Evolutionary conservation across 352 stramenopile genomes (phyloP), one percentile per base, ranked within the genome.

Genomic region (Phytopythium vexans): DNA sequence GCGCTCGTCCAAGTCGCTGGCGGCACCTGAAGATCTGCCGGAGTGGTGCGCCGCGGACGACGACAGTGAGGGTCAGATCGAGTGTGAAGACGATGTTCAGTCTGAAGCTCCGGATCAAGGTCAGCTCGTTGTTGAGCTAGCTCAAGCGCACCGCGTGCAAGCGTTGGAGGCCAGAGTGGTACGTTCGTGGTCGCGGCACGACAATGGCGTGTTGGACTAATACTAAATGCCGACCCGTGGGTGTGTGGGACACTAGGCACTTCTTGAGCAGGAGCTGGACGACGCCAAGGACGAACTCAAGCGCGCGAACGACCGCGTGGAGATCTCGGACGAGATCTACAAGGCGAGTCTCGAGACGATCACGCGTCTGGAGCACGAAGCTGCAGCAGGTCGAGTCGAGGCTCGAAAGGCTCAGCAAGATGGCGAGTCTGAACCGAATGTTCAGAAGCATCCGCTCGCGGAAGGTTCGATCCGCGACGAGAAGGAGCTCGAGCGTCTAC

Each of bases 271-370:
- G 21, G 66, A 84, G 36, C 44, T 50, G 31, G 31, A 32, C 21
- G 44, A 27, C 31, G 31, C n/a, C n/a, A n/a, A n/a, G n/a, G n/a
- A n/a, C n/a, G n/a, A n/a, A n/a, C 68, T 86, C 1, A 74, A 72
- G 41, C 55, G 50, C 6, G 69, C 76, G 6, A 50, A 64, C 4
- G 64, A 69, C 16, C 64, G 74, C 21, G 62, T 79, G 8, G 56
- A 78, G 37, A 79, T 84, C 31, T 68, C 73, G 0, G 67, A 74
- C 4, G 76, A 82, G 54, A 82, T 87, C 34, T 79, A 84, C 54
- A 87, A 84, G 54, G 76, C 76, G n/a, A 84, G 69, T 48, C 50
- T 87, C 27, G 76, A 87, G 61, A 77, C 71, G 3, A 87, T 87
- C 44, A 68, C 66, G 8, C 65, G 76, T 12, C 58, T 87, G 6